Evolutionary conservation across 108 stramenopile genomes (phyloP), one percentile per base, ranked within the genome.

Genomic region (Seminavis robusta): DNA sequence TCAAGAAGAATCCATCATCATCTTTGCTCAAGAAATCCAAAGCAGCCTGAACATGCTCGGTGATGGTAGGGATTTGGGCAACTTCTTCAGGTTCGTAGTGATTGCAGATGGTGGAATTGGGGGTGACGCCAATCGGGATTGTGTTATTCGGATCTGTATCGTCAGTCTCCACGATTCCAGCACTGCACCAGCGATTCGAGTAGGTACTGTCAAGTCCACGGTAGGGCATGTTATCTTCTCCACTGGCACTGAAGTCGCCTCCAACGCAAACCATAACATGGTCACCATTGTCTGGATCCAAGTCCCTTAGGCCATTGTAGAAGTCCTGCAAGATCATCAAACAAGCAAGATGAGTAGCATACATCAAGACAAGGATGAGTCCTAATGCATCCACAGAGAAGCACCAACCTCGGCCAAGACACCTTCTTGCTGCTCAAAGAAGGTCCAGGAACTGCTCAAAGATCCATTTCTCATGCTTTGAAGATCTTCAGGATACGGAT

Each of bases 1-100:
- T 76, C 33, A 81, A 31, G 52, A 81, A 81, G 68, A 76, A 81
- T n/a, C 75, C 74, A 57, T 80, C 74, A 19, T 80, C 70, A 28
- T 80, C 79, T 45, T 80, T 80, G 24, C 69, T 51, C n/a, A 80
- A 54, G 54, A 80, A 80, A 10, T 80, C 53, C 13, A 80, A 40
- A 26, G 79, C 79, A 15, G 56, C 79, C 25, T 71, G 54, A 23
- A 72, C 67, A 44, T 75, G 47, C 10, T 75, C 67, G 7, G 33
- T 40, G 50, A 80, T 80, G 5, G 42, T 29, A n/a, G 79, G 79
- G 43, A 80, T 68, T 21, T 72, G 67, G 42, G 52, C 55, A 20
- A 72, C 24, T 33, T 80, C 74, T 27, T 71, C 74, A n/a, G 54
- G 45, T 5, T 50, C 36, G 62, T 63, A 80, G 48, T 80, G 79